Evolutionary conservation across 257 asterid species (phyloP), one percentile per base, ranked within the genome.

Genomic region (Solanum acaule): DNA sequence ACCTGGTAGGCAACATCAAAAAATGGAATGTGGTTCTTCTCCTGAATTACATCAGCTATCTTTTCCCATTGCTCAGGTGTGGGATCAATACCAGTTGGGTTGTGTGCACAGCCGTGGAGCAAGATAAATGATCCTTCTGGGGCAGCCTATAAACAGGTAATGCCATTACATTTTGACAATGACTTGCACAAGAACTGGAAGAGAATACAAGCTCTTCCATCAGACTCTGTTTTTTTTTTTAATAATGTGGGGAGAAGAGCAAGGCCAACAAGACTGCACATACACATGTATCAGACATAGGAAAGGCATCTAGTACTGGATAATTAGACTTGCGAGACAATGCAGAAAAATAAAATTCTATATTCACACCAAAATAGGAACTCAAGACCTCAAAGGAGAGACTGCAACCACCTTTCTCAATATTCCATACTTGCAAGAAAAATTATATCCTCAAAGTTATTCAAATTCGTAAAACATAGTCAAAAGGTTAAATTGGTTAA

Each of bases 1-100:
- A 96, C 99, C 98, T 97, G 99, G 93, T 97, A 97, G 88, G 99
- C 99, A 87, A 97, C 99, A 91, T 97, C 99, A 91, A 97, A 97
- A 94, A 97, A 97, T 76, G 99, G 98, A 90, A 94, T 92, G 86
- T 93, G 98, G 86, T 93, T 94, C 93, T 97, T 97, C 89, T 97
- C 98, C 92, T 95, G 97, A 90, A 97, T 95, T 87, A 93, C 92
- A 92, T 96, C 98, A 86, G 98, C 98, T 87, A 97, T 94, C 85
- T 77, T 92, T 92, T 93, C 94, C 99, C 99, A 97, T 87, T 97
- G 98, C 84, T 93, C 94, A 81, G 95, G 92, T 76, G 98, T 95
- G 89, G 99, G 99, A 91, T 97, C 99, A 86, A 97, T 97, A 90
- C 99, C 98, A 86, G 99, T 97, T 90, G 99, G 98, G 90, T 97